Evolutionary conservation across 257 asterid species (phyloP).

Genomic region (Ehretia macrophylla): DNA sequence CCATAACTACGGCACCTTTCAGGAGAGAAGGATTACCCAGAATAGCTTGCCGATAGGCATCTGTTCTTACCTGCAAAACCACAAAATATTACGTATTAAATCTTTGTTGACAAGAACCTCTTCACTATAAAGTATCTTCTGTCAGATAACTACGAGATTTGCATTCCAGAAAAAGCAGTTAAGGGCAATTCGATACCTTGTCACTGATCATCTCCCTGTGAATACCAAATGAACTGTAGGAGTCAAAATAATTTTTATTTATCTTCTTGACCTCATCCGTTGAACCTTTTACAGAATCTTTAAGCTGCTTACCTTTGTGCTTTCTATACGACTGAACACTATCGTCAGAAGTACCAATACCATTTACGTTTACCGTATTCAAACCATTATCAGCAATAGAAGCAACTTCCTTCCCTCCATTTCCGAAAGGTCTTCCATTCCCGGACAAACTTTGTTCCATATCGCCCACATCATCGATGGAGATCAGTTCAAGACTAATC

Average conservation of each 20-base stretch:
- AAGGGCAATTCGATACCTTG: conserved; percentile 49
- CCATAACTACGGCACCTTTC: conserved; percentile 74
- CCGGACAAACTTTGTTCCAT: conserved; percentile 25
- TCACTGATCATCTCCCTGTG: conserved; percentile 97
- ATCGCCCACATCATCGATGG: conserved; percentile 33
- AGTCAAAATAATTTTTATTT: conserved; percentile 69
- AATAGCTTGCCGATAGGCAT: conserved; percentile 79
- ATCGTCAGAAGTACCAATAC: conserved; percentile 12
- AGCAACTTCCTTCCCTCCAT: conserved; percentile 31
- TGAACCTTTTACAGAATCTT: conserved; percentile 29
- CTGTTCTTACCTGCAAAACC: conserved; percentile 75
- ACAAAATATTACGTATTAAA: conserved; percentile 4
- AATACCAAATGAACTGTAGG: conserved; percentile 88
- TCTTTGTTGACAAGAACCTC: neutral
- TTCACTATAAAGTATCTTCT: neutral
- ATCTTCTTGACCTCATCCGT: conserved; percentile 38
- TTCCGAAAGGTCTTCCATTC: conserved; percentile 23
- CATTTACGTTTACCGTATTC: conserved; percentile 20
- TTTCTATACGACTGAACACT: conserved; percentile 16
- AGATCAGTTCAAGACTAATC: conserved; percentile 43
- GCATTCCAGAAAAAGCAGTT: neutral
- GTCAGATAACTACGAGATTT: neutral
- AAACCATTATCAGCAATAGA: conserved; percentile 22
- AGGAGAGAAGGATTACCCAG: conserved; percentile 81
- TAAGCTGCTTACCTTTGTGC: conserved; percentile 11